Conservation (phyloP, 176 grass and related monocot species). For the Eleusine indica region DNA sequence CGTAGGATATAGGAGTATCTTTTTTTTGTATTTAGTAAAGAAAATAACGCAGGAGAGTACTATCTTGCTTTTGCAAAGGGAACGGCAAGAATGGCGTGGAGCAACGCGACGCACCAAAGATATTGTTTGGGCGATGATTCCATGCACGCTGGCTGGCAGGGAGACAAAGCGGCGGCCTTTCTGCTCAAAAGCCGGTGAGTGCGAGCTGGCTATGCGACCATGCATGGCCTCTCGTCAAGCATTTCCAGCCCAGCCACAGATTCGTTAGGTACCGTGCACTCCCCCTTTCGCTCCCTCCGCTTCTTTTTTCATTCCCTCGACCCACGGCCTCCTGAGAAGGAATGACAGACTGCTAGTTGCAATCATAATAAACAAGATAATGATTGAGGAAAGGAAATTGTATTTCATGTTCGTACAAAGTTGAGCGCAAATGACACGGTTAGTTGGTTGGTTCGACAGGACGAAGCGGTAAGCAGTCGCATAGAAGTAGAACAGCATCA, state of each 20-base stretch:
- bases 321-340: not conserved
- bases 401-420: not conserved
- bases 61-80: slow-evolving; percentile 12
- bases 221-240: slow-evolving; percentile 5
- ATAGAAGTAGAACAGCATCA: not conserved
- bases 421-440: not conserved
- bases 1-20: not conserved
- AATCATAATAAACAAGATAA: not conserved
- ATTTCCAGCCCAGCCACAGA: slow-evolving; percentile 40
- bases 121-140: not conserved
- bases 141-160: slow-evolving; percentile 32
- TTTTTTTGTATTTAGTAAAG: not conserved
- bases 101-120: slow-evolving; percentile 32
- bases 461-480: not conserved
- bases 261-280: slow-evolving; percentile 38
- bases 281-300: too few relatives aligned
- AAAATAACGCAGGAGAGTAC: not conserved
- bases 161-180: slow-evolving; percentile 47
- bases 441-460: not conserved
- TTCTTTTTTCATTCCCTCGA: not conserved
- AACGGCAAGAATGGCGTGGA: slow-evolving; percentile 18
- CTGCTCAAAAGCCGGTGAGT: slow-evolving; percentile 40
- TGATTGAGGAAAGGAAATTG: slow-evolving; percentile 3
- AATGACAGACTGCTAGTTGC: too few relatives aligned
- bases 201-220: slow-evolving; percentile 46